Percentiles rank a stretch among this genome's conserved stretches.
Evolutionary conservation across 257 asterid species (phyloP).

Genomic region (Jasminum sambac): DNA sequence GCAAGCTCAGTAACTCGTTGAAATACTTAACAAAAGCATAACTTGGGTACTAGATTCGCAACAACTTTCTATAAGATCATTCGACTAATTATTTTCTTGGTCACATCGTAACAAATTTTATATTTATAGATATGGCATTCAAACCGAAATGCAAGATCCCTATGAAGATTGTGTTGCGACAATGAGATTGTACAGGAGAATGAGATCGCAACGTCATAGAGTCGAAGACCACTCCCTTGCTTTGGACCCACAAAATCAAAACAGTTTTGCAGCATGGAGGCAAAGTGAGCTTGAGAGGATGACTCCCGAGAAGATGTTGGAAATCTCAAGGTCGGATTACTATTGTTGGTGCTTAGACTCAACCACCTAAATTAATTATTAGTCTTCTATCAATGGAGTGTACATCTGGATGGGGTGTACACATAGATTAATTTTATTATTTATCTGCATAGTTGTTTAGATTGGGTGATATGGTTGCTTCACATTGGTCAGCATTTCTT

Average conservation of each 20-base stretch:
- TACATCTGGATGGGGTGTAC: too few relatives aligned
- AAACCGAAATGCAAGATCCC: slow-evolving; percentile 77
- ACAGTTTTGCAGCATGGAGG: slow-evolving; percentile 65
- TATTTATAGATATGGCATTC: slow-evolving; percentile 72
- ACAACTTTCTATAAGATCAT: slow-evolving; percentile 3
- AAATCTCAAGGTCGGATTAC: slow-evolving; percentile 77
- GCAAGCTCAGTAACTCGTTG: slow-evolving; percentile 94
- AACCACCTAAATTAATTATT: background rate
- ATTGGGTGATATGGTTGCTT: too few relatives aligned
- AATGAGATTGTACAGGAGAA: slow-evolving; percentile 70
- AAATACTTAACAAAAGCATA: slow-evolving; percentile 72
- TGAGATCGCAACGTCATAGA: slow-evolving; percentile 68
- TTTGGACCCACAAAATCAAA: slow-evolving; percentile 68
- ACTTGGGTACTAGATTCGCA: slow-evolving; percentile 60
- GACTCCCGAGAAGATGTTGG: slow-evolving; percentile 70
- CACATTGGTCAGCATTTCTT: too few relatives aligned
- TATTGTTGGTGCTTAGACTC: slow-evolving; percentile 88
- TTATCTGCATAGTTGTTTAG: too few relatives aligned
- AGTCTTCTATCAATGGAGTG: too few relatives aligned
- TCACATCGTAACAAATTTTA: slow-evolving; percentile 4
- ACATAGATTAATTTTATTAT: too few relatives aligned
- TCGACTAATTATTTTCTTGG: background rate
- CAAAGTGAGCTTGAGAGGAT: slow-evolving; percentile 85
- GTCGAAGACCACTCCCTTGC: slow-evolving; percentile 62
- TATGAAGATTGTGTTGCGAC: slow-evolving; percentile 86